phyloP scores from a whole-genome alignment of 2,329 filamentous ascomycete species.

The Grosmannia huntii region DNA sequence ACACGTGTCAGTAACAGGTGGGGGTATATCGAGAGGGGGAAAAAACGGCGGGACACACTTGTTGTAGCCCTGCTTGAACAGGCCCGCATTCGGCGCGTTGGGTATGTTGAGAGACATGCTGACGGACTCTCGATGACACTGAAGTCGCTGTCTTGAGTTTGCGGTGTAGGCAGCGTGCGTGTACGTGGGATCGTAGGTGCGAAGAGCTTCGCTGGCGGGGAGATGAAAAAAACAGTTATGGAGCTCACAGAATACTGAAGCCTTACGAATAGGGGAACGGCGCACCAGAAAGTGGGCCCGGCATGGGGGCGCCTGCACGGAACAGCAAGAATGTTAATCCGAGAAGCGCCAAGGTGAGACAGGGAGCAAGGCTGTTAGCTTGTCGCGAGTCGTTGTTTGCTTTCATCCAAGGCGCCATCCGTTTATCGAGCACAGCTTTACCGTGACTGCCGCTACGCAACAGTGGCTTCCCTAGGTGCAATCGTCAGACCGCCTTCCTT shows the following conservation, averaged over 20 bases:
- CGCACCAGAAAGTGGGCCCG: not conserved
- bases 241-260: slow-evolving; percentile 1
- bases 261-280: not conserved
- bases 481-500: not conserved
- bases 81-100: slow-evolving; percentile 77
- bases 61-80: slow-evolving; percentile 95
- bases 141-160: not conserved
- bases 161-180: not conserved
- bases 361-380: not conserved
- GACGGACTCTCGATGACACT: not conserved
- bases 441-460: not conserved
- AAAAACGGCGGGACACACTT: slow-evolving; percentile 50
- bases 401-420: not conserved
- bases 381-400: not conserved
- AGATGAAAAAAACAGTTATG: slow-evolving; percentile 4
- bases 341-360: not conserved
- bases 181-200: not conserved
- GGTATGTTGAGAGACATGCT: slow-evolving; percentile 94
- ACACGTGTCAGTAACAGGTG: slow-evolving; percentile 14
- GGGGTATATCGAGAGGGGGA: not conserved
- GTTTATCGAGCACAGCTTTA: too few species aligned
- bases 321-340: slow-evolving; percentile 2
- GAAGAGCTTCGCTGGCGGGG: slow-evolving; percentile 7
- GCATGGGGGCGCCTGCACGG: not conserved
- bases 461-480: not conserved